Percentiles rank a stretch among this genome's conserved stretches.
Evolutionary conservation across 2,329 filamentous ascomycete genomes (phyloP).

Genomic region (Microascus cirrosus): DNA sequence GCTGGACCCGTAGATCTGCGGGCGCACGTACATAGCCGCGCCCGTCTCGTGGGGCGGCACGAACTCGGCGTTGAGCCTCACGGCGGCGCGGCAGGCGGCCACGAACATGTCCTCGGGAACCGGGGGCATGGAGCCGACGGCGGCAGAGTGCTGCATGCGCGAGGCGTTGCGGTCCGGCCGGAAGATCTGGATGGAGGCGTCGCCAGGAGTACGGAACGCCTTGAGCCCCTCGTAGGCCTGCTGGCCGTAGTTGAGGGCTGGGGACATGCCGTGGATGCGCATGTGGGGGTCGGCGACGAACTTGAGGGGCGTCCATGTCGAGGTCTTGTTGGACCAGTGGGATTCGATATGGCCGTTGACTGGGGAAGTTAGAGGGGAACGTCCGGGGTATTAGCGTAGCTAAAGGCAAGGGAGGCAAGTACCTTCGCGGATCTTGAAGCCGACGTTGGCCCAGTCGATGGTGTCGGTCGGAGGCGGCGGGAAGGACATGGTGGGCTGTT

Average conservation of each 20-base stretch:
- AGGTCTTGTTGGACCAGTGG: slow-evolving; percentile 63
- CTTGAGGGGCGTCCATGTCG: slow-evolving; percentile 64
- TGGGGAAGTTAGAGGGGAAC: slow-evolving; percentile 18
- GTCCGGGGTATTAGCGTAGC: no score
- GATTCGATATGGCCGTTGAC: slow-evolving; percentile 94
- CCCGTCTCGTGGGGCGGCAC: slow-evolving; percentile 85
- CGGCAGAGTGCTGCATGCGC: slow-evolving; percentile 76
- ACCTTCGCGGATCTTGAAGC: slow-evolving; percentile 89
- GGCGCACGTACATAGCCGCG: slow-evolving; percentile 86
- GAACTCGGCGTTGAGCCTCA: slow-evolving; percentile 78
- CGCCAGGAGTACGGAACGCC: slow-evolving; percentile 70
- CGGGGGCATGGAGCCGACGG: slow-evolving; percentile 71
- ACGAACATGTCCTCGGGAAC: slow-evolving; percentile 71
- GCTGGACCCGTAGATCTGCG: slow-evolving; percentile 75
- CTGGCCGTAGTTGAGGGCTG: slow-evolving; percentile 91
- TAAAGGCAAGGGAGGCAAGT: slow-evolving; percentile 14
- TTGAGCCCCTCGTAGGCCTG: slow-evolving; percentile 99
- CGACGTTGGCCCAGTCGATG: slow-evolving; percentile 89
- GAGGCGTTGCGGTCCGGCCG: slow-evolving; percentile 74
- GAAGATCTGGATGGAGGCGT: slow-evolving; percentile 70
- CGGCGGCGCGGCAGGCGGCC: slow-evolving; percentile 65
- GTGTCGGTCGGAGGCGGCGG: slow-evolving; percentile 68
- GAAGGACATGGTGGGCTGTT: slow-evolving; percentile 31
- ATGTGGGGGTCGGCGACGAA: slow-evolving; percentile 80
- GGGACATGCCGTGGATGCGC: slow-evolving; percentile 87